Percentiles rank a stretch among this genome's conserved stretches.
Evolutionary conservation across 768 basidiomycete species (phyloP).

Genomic region (Tephrocybe sp.): DNA sequence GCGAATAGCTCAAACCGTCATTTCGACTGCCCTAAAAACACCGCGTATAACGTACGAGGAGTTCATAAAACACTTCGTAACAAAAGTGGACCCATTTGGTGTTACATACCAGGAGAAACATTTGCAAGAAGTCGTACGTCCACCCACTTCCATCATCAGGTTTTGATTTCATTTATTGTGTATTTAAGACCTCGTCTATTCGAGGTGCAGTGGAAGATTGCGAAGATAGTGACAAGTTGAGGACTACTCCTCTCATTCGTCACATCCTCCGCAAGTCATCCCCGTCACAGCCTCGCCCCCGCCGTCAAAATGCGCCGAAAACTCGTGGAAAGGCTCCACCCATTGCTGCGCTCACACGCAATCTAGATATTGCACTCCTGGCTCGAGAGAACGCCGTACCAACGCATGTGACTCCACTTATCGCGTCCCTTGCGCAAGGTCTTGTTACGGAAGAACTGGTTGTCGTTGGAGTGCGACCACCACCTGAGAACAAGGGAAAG

Average conservation of each 20-base stretch:
- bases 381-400: slow-evolving; percentile 48
- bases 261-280: slow-evolving; percentile 22
- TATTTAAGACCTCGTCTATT: slow-evolving; percentile 26
- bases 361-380: slow-evolving; percentile 57
- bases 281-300: slow-evolving; percentile 6
- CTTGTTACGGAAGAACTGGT: slow-evolving; percentile 53
- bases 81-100: slow-evolving; percentile 34
- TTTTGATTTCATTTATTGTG: slow-evolving; percentile 3
- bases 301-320: slow-evolving; percentile 4
- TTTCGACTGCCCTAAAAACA: slow-evolving; percentile 31
- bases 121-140: slow-evolving; percentile 30
- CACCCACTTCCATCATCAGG: background rate
- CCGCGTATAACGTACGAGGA: slow-evolving; percentile 26
- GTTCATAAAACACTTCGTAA: slow-evolving; percentile 34
- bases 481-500: slow-evolving; percentile 22
- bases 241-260: slow-evolving; percentile 23
- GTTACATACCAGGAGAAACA: slow-evolving; percentile 31
- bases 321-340: slow-evolving; percentile 14
- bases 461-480: slow-evolving; percentile 49
- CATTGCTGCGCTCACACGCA: slow-evolving; percentile 29
- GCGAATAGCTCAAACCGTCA: slow-evolving; percentile 48
- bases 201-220: slow-evolving; percentile 27
- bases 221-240: slow-evolving; percentile 19
- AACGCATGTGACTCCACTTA: slow-evolving; percentile 63
- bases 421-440: slow-evolving; percentile 47